Evolutionary conservation across 768 basidiomycete genomes (phyloP).

Genomic region (Megacollybia marginata): DNA sequence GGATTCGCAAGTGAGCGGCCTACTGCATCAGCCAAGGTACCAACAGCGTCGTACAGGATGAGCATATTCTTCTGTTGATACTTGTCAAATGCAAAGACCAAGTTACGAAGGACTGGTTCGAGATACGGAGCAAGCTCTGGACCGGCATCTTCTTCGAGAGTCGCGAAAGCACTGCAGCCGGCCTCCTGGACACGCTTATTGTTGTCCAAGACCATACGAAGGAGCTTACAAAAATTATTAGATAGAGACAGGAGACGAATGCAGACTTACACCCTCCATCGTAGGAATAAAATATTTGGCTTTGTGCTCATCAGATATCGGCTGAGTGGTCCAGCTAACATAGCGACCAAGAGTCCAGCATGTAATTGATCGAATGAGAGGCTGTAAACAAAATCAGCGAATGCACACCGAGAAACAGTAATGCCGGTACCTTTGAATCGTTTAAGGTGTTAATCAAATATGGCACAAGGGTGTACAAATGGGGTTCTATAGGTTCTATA

Average conservation of each 20-base stretch:
- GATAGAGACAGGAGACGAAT: not conserved
- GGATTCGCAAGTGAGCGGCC: slow-evolving; percentile 82
- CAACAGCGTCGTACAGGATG: slow-evolving; percentile 97
- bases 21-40: no score
- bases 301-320: no score
- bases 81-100: slow-evolving; percentile 94
- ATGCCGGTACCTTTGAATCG: no score
- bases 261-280: slow-evolving; percentile 80
- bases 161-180: slow-evolving; percentile 97
- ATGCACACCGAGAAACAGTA: no score
- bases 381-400: no score
- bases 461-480: no score
- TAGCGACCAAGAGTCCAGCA: no score
- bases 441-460: no score
- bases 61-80: slow-evolving; percentile 99
- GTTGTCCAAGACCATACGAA: slow-evolving; percentile 97
- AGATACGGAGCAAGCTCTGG: slow-evolving; percentile 85
- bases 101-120: slow-evolving; percentile 88
- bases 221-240: slow-evolving; percentile 47
- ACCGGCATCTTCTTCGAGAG: slow-evolving; percentile 96
- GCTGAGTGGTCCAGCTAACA: no score
- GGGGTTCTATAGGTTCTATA: no score
- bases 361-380: no score
- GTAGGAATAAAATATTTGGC: slow-evolving; percentile 92
- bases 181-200: slow-evolving; percentile 99